Percentiles rank a stretch among this genome's conserved stretches.
Conservation (phyloP, 176 grass and related monocot genomes). For the Canna indica region DNA sequence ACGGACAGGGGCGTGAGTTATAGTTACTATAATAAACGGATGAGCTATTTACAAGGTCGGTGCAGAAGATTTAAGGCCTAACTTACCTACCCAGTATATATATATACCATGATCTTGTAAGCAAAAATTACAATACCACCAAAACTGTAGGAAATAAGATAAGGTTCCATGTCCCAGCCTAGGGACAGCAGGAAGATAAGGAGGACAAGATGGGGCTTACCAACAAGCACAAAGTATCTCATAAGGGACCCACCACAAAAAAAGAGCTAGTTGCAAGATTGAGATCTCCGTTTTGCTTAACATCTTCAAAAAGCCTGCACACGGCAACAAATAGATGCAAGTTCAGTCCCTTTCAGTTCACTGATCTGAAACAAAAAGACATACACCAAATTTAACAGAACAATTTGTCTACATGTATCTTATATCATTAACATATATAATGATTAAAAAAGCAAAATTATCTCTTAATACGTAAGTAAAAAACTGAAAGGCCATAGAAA, state of each 20-base stretch:
- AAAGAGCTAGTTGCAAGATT: constrained; percentile 10
- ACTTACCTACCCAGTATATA: constrained; percentile 35
- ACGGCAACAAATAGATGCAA: not conserved
- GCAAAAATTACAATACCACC: constrained; percentile 36
- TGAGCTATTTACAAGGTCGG: constrained; percentile 40
- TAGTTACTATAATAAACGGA: not conserved
- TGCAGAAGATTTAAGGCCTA: constrained; percentile 7
- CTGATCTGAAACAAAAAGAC: not conserved
- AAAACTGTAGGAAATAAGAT: constrained; percentile 43
- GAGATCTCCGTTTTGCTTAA: constrained; percentile 14
- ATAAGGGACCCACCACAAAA: constrained; percentile 27
- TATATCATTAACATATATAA: not conserved
- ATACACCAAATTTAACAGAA: not conserved
- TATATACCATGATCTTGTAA: constrained; percentile 22
- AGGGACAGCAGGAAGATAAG: constrained; percentile 31
- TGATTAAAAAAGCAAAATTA: not conserved
- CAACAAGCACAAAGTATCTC: constrained; percentile 27
- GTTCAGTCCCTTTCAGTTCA: not conserved
- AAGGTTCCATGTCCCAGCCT: constrained; percentile 16
- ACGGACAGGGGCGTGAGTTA: not conserved
- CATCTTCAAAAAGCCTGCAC: constrained; percentile 31
- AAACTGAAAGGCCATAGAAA: not conserved
- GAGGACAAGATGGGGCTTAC: constrained; percentile 34
- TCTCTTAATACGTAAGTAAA: not conserved
- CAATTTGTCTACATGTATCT: not conserved